Evolutionary conservation across 257 asterid genomes (phyloP).

Genomic region (Solanum pinnatisectum): DNA sequence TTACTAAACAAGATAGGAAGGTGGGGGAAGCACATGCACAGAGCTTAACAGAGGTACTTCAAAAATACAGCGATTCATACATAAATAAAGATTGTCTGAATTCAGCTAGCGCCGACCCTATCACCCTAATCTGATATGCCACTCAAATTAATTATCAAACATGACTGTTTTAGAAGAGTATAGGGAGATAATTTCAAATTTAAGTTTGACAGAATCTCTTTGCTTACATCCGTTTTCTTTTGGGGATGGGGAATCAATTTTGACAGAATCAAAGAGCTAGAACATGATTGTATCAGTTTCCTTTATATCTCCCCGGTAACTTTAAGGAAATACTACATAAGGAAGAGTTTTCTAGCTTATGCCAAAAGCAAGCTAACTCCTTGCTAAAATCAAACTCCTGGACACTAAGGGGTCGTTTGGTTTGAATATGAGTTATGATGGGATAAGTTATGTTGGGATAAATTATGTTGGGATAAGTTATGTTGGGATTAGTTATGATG

Average conservation of each 20-base stretch:
- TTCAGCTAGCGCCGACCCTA: background rate
- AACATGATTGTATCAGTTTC: background rate
- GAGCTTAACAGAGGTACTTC: background rate
- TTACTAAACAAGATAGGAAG: background rate
- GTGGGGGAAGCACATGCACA: background rate
- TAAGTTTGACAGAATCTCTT: background rate
- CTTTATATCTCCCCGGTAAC: background rate
- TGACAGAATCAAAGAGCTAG: background rate
- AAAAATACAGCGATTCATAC: background rate
- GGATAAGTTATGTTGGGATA: too few relatives aligned
- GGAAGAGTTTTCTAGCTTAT: background rate
- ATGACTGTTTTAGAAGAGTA: background rate
- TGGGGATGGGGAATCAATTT: background rate
- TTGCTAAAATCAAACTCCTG: background rate
- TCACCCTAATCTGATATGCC: background rate
- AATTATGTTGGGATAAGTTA: too few relatives aligned
- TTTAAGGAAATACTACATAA: background rate
- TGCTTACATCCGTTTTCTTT: background rate
- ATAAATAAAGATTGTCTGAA: background rate
- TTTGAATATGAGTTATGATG: too few relatives aligned
- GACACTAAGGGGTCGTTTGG: too few relatives aligned
- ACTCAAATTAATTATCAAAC: background rate
- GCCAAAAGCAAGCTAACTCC: background rate
- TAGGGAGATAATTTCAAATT: background rate
- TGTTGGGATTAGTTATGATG: too few relatives aligned